These are phyloP conservation scores for Citrus medica DNA, from an alignment of 345 rosid genomes.

Conservation along the genomic window DNA sequence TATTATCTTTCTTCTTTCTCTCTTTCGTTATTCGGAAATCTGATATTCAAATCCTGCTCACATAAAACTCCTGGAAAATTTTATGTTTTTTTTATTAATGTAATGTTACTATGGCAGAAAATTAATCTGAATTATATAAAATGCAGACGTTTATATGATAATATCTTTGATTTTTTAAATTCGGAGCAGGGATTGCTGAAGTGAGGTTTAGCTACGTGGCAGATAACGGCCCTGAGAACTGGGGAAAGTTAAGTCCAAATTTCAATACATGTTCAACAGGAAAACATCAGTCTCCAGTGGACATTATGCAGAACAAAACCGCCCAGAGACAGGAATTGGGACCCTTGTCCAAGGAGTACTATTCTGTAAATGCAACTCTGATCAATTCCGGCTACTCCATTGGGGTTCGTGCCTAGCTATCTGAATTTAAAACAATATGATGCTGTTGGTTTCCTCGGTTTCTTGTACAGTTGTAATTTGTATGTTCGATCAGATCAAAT, in stretches of 20 bases:
- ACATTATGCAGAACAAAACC: slow-evolving; percentile 33
- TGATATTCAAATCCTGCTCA: not conserved
- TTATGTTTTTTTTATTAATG: too few relatives aligned
- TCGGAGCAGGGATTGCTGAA: not conserved
- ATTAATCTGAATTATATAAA: not conserved
- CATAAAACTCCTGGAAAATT: not conserved
- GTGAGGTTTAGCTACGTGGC: slow-evolving; percentile 40
- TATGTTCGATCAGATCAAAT: too few relatives aligned
- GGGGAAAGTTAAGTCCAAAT: slow-evolving; percentile 45
- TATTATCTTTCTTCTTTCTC: not conserved
- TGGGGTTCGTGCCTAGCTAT: slow-evolving; percentile 26
- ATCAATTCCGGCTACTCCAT: slow-evolving; percentile 36
- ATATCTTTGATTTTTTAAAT: not conserved
- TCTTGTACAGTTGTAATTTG: too few relatives aligned
- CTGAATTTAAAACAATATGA: too few relatives aligned
- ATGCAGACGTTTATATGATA: not conserved
- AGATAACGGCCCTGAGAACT: slow-evolving; percentile 36
- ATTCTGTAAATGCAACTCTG: slow-evolving; percentile 50
- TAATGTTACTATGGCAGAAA: not conserved
- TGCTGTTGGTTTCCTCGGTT: too few relatives aligned
- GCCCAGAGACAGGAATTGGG: slow-evolving; percentile 21
- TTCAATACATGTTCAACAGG: slow-evolving; percentile 46
- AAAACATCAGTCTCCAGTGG: slow-evolving; percentile 63
- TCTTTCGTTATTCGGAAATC: not conserved
- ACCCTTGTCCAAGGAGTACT: slow-evolving; percentile 36